These are phyloP conservation scores for Allium sativum DNA, from an alignment of 106 monocot genomes.

Conservation along the genomic window DNA sequence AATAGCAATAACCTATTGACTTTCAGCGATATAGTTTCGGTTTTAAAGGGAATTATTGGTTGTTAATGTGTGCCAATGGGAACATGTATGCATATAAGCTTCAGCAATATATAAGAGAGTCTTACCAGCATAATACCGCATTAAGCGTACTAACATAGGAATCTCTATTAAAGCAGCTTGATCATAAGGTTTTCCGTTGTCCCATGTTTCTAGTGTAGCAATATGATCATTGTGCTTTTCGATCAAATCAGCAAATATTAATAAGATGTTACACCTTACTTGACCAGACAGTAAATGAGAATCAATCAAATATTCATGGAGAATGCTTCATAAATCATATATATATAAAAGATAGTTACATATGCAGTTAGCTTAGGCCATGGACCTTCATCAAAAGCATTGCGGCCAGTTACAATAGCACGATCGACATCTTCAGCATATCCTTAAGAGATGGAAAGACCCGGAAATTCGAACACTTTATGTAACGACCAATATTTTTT, in stretches of 20 bases:
- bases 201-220: background rate
- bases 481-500: no score
- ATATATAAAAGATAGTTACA: slow-evolving; percentile 35
- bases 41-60: no score
- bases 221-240: background rate
- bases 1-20: no score
- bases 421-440: slow-evolving; percentile 60
- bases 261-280: no score
- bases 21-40: no score
- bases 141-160: background rate
- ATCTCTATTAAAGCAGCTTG: background rate
- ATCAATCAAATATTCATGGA: no score
- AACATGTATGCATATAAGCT: background rate
- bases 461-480: no score
- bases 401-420: slow-evolving; percentile 70
- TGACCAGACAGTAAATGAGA: no score
- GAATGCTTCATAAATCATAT: no score
- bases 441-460: no score
- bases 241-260: no score
- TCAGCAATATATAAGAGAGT: background rate
- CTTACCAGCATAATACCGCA: background rate
- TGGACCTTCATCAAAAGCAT: slow-evolving; percentile 95
- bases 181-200: background rate
- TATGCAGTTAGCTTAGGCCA: slow-evolving; percentile 88
- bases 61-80: background rate